These are phyloP conservation scores for Groenewaldozyma sp. DNA, from an alignment of 1,139 yeast species.

Conservation along the genomic window DNA sequence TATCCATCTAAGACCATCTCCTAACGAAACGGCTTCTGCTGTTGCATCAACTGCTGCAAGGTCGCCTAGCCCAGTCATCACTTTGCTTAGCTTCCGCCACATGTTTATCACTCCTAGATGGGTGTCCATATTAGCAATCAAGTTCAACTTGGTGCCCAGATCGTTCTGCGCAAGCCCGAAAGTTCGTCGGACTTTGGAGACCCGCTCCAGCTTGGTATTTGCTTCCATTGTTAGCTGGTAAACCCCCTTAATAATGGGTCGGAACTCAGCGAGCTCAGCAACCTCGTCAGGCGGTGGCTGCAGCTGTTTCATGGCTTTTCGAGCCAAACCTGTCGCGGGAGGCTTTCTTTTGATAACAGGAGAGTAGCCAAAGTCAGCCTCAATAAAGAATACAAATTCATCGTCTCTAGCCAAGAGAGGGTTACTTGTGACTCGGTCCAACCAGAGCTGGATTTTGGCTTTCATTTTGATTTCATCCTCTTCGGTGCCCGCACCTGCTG, in stretches of 20 bases:
- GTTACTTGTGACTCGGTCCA: slow-evolving; percentile 60
- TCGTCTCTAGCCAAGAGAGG: slow-evolving; percentile 79
- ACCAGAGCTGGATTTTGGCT: slow-evolving; percentile 73
- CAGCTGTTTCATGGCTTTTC: slow-evolving; percentile 85
- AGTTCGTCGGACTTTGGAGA: slow-evolving; percentile 46
- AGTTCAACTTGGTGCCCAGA: slow-evolving; percentile 49
- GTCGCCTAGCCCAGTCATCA: slow-evolving; percentile 65
- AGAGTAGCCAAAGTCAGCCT: slow-evolving; percentile 65
- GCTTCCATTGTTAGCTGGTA: slow-evolving; percentile 54
- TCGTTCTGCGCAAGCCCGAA: slow-evolving; percentile 54
- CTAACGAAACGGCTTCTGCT: slow-evolving; percentile 63
- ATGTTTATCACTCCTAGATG: slow-evolving; percentile 64
- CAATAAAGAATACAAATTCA: slow-evolving; percentile 80
- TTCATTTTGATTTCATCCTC: slow-evolving; percentile 61
- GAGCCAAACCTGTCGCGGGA: slow-evolving; percentile 71
- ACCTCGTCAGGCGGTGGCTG: slow-evolving; percentile 88
- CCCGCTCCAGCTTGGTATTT: slow-evolving; percentile 44
- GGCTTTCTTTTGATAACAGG: slow-evolving; percentile 38
- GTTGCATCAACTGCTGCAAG: slow-evolving; percentile 65
- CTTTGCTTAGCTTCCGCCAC: slow-evolving; percentile 73
- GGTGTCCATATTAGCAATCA: slow-evolving; percentile 43
- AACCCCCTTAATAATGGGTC: slow-evolving; percentile 79
- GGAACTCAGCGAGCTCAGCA: slow-evolving; percentile 66
- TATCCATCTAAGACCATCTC: slow-evolving; percentile 62
- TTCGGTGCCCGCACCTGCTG: slow-evolving; percentile 75